phyloP scores from a whole-genome alignment of 139 green algal species.

The Edaphochlamys debaryana region DNA sequence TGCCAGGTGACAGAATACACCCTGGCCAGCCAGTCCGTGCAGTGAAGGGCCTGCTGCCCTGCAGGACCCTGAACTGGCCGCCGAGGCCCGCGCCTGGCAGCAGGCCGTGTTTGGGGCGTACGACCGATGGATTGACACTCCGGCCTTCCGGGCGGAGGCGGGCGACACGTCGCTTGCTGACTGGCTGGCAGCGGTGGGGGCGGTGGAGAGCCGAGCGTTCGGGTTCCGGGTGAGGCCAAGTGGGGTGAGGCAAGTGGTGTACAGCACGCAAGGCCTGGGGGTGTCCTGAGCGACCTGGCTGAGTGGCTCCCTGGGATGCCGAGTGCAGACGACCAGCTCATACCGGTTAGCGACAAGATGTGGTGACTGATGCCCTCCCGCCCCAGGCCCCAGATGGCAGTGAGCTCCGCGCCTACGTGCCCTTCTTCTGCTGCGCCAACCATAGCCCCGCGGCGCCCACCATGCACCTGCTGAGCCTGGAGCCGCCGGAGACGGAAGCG shows the following conservation, averaged over 20 bases:
- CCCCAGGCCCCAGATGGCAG: too few relatives aligned
- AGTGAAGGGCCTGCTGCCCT: neutral
- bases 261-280: too few relatives aligned
- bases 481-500: neutral
- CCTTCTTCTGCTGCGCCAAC: constrained; percentile 60
- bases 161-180: constrained; percentile 21
- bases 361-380: neutral
- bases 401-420: constrained; percentile 38
- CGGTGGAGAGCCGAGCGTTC: constrained; percentile 58
- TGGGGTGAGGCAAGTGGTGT: too few relatives aligned
- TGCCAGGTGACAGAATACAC: neutral
- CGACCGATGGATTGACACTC: neutral
- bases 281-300: too few relatives aligned
- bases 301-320: too few relatives aligned
- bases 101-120: neutral
- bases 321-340: too few relatives aligned
- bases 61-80: constrained; percentile 13
- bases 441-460: constrained; percentile 33
- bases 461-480: constrained; percentile 1
- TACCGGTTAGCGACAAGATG: too few relatives aligned
- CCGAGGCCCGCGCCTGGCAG: constrained; percentile 33
- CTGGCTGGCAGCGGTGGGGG: constrained; percentile 47
- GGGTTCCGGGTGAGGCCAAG: constrained; percentile 36
- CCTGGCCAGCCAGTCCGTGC: neutral
- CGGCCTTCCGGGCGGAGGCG: neutral